These are phyloP conservation scores for Myrica gale DNA, from an alignment of 306 rosid genomes.

Conservation along the genomic window DNA sequence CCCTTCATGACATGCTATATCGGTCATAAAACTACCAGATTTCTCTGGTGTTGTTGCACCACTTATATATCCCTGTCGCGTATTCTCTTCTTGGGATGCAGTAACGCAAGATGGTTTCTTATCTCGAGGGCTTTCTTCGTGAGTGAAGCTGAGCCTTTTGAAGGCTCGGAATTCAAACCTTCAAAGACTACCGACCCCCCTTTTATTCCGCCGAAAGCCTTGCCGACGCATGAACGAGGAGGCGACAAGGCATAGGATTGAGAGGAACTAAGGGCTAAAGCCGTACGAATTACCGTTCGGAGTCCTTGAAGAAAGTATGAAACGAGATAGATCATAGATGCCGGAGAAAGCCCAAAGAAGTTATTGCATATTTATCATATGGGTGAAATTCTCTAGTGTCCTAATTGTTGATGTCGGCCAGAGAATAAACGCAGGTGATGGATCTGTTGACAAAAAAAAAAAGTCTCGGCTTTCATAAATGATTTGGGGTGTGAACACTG, in stretches of 20 bases:
- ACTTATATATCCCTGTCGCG: not conserved
- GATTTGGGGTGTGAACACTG: not conserved
- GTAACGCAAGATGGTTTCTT: not conserved
- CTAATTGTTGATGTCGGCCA: not conserved
- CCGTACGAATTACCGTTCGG: constrained; percentile 6
- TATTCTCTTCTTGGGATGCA: not conserved
- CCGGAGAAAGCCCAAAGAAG: constrained; percentile 16
- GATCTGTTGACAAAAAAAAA: not conserved
- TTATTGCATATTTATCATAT: constrained; percentile 12
- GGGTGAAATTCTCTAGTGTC: not conserved
- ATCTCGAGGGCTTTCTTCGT: not conserved
- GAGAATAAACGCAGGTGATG: constrained; percentile 4
- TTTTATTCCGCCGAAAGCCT: not conserved
- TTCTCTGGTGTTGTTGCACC: not conserved
- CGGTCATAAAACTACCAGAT: not conserved
- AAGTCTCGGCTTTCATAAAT: not conserved
- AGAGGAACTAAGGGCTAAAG: constrained; percentile 25
- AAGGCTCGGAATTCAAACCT: not conserved
- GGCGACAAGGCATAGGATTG: constrained; percentile 12
- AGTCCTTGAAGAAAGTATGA: constrained; percentile 14
- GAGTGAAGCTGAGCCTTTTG: not conserved
- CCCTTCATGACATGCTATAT: not conserved
- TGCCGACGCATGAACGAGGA: constrained; percentile 11
- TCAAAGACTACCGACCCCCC: not conserved
- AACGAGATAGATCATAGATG: constrained; percentile 18